Evolutionary conservation across 1,284 basidiomycete species (phyloP).

Genomic region (Rhodotorula sp.): DNA sequence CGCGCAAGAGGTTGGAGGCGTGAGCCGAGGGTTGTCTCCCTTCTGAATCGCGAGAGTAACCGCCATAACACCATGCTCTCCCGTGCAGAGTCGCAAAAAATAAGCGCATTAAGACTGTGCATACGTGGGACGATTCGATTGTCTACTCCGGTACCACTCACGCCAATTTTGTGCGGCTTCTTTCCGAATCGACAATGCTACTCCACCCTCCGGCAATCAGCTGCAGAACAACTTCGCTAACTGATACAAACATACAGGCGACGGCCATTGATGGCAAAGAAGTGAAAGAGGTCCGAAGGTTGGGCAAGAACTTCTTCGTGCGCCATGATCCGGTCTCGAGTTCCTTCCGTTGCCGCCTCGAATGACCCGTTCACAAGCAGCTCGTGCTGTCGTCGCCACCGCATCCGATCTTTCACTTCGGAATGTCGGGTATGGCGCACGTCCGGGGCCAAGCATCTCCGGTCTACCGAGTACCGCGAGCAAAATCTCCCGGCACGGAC

Average conservation of each 20-base stretch:
- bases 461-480: conserved; percentile 60
- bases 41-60: not conserved
- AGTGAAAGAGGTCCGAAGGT: conserved; percentile 62
- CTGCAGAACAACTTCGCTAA: not conserved
- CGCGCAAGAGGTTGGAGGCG: conserved; percentile 60
- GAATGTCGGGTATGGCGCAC: conserved; percentile 47
- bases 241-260: conserved; percentile 52
- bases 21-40: conserved; percentile 1
- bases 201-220: no score
- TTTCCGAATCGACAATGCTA: not conserved
- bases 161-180: conserved; percentile 63
- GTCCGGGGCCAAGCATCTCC: conserved; percentile 63
- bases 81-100: conserved; percentile 54
- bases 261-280: conserved; percentile 61
- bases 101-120: conserved; percentile 60
- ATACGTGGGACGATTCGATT: conserved; percentile 65
- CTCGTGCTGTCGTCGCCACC: conserved; percentile 21
- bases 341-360: not conserved
- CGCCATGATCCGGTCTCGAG: conserved; percentile 11
- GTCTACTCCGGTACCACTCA: conserved; percentile 65
- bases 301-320: conserved; percentile 63
- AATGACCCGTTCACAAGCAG: conserved; percentile 4
- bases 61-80: not conserved
- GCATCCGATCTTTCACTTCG: conserved; percentile 37
- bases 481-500: conserved; percentile 53